Evolutionary conservation across 345 rosid species (phyloP).

Genomic region (Erucastrum elatum): DNA sequence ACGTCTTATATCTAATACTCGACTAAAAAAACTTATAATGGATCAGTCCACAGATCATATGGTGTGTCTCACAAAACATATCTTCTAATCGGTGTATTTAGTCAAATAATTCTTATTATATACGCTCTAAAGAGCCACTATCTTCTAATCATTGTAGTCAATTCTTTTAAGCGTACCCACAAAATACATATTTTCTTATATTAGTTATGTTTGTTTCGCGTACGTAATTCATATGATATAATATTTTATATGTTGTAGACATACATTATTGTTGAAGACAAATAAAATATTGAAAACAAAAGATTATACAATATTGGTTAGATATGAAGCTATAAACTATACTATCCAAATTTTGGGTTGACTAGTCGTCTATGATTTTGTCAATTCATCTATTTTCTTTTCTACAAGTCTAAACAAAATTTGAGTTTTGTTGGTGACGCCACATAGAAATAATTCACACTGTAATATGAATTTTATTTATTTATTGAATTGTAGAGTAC

Average conservation of each 20-base stretch:
- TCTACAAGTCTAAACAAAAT: not conserved
- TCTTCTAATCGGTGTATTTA: conserved; percentile 3
- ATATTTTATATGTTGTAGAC: not conserved
- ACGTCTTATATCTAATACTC: not conserved
- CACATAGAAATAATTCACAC: not conserved
- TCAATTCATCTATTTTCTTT: not conserved
- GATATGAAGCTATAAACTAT: not conserved
- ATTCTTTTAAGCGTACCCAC: not conserved
- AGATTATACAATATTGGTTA: not conserved
- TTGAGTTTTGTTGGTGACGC: conserved; percentile 1
- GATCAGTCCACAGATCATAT: conserved; percentile 32
- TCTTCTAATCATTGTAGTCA: conserved; percentile 2
- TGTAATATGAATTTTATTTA: not conserved
- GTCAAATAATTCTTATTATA: conserved; percentile 31
- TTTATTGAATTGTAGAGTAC: not conserved
- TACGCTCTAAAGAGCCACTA: conserved; percentile 20
- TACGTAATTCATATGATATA: not conserved
- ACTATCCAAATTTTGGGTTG: conserved; percentile 1
- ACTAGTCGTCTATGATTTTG: not conserved
- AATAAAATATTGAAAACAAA: not conserved
- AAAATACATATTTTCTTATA: not conserved
- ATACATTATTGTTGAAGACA: not conserved
- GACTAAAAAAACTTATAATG: not conserved
- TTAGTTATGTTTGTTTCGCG: not conserved
- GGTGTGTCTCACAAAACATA: conserved; percentile 32